Evolutionary conservation across 2,329 filamentous ascomycete species (phyloP), one percentile per base, ranked within the genome.

Genomic region (Hysterium pulicare): DNA sequence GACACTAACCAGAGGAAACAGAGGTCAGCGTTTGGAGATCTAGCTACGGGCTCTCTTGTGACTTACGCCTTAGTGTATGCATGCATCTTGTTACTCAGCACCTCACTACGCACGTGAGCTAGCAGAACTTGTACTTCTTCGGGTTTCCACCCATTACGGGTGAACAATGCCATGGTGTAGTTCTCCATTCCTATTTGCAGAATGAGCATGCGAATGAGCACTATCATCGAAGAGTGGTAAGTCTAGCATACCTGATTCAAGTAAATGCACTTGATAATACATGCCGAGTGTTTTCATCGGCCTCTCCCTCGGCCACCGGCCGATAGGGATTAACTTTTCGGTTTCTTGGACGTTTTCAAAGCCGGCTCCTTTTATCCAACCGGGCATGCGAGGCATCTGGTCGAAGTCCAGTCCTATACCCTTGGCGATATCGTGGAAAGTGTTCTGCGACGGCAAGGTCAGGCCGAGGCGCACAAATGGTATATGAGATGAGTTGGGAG

Each of bases 311-410:
- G 64, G 59, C 61, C 63, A 66, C 1, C 50, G 40, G 19, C 58
- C 61, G 1, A 54, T 53, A 0, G 64, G 63, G 1, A 66, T 53
- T 44, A 63, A 65, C 33, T 57, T 54, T 1, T 54, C 38, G 0
- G 36, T 46, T 44, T 65, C 57, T 0, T 54, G 45, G 1, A 68
- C 46, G 15, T 67, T 53, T 11, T 59, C 53, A 36, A 66, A 69
- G 10, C 62, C 65, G 1, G 50, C 55, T 0, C 59, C 51, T 34
- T 56, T 39, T n/a, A 70, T 11, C 38, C 38, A 40, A 4, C 20
- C 20, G 13, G 24, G 10, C 23, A 40, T 33, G n/a, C 30, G 17
- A n/a, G 38, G 38, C 13, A 40, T 34, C 15, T 33, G 38, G 26
- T 40, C 38, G 19, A 40, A 40, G 22, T 40, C 15, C 10, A 40